Percentiles rank a stretch among this genome's conserved stretches.
Evolutionary conservation across 164 flowering plant genomes (phyloP).

Genomic region (Echeveria elegans): DNA sequence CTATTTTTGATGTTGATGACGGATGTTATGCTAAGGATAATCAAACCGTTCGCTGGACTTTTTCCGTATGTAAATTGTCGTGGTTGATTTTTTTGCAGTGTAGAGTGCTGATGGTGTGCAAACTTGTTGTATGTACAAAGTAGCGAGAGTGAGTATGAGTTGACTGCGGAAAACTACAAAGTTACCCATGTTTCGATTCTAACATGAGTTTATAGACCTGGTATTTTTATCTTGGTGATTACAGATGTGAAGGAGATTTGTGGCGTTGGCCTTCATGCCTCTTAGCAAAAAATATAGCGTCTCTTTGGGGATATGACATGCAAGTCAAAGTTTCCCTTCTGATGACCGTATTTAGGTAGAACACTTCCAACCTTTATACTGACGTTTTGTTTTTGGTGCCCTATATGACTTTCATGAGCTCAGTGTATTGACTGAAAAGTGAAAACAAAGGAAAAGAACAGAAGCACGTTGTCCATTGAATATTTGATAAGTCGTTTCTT

Average conservation of each 20-base stretch:
- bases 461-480: no score
- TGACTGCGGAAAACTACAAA: background rate
- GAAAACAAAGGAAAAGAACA: no score
- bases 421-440: no score
- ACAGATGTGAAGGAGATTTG: constrained; percentile 80
- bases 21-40: constrained; percentile 74
- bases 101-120: background rate
- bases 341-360: no score
- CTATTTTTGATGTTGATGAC: constrained; percentile 71
- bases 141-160: background rate
- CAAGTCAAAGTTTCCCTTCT: no score
- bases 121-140: background rate
- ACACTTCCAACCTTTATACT: no score
- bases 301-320: no score
- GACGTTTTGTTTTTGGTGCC: no score
- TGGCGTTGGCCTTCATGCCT: constrained; percentile 83
- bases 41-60: constrained; percentile 62
- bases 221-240: background rate
- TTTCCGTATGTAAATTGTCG: constrained; percentile 47
- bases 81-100: background rate
- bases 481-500: no score
- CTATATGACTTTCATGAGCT: no score
- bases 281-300: no score
- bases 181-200: background rate
- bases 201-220: background rate